A percentile compares a stretch with the other conserved stretches of the same genome.
Conservation (phyloP, 169 alveolate genomes). For the Plasmodium fragile region DNA sequence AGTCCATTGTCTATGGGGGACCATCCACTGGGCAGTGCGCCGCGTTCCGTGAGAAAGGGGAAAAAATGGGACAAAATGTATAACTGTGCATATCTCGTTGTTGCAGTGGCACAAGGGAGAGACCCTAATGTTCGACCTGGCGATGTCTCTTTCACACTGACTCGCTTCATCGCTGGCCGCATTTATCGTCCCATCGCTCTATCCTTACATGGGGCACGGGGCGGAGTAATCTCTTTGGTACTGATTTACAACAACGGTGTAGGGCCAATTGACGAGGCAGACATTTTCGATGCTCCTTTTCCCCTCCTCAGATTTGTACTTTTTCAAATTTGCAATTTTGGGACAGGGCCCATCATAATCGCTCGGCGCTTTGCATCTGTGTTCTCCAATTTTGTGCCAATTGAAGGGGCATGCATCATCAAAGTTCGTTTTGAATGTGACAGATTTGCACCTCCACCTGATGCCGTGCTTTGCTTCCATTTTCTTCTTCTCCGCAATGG, state of each 20-base stretch:
- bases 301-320: conserved; percentile 37
- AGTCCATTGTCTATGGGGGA: conserved; percentile 29
- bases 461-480: conserved; percentile 39
- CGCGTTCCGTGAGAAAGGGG: neutral
- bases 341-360: conserved; percentile 71
- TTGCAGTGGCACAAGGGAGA: neutral
- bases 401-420: conserved; percentile 27
- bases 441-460: conserved; percentile 72
- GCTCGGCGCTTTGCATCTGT: conserved; percentile 54
- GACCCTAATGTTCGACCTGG: neutral
- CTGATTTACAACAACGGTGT: conserved; percentile 15
- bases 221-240: conserved; percentile 34
- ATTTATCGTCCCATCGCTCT: neutral
- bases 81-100: neutral
- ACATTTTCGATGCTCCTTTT: conserved; percentile 48
- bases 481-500: conserved; percentile 13
- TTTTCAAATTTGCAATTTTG: conserved; percentile 33
- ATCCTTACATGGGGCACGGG: conserved; percentile 59
- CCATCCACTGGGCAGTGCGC: conserved; percentile 54
- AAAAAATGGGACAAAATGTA: neutral
- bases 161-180: neutral
- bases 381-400: conserved; percentile 18
- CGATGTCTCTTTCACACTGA: neutral
- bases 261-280: conserved; percentile 69
- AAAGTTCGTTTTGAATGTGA: conserved; percentile 40